Base-by-base conservation (phyloP, 371 early-diverging fungal genomes). In the Mucor racemosus region DNA sequence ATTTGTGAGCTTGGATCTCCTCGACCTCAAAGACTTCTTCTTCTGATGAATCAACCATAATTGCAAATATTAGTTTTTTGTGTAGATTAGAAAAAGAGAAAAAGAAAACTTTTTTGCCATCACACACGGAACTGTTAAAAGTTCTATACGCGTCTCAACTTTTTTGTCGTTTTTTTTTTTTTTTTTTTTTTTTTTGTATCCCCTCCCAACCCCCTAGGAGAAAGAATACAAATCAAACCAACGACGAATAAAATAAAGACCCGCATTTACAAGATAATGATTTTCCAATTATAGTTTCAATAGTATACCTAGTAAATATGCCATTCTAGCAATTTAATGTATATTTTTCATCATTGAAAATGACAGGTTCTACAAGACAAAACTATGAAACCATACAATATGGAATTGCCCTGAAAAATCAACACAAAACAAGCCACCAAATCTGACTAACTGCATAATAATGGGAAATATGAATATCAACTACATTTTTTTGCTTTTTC, bases 11-110 rank as follows among this genome's bases (percentile, higher is more conserved):
- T 31, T 73, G 9, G 36, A 80, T 74, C 14, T 55, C 64, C 42
- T 80, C 81, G 31, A 80, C 81, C 54, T 76, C 76, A 60, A 69
- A 80, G 44, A 70, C 81, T 21, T 74, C 73, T 33, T 76, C 63
- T 39, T 14, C 53, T 26, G n/a, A 5, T 14, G 50, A 19, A 21
- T n/a, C 26, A 26, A 3, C 26, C 26, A 26, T 26, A 26, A 26
- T 26, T 26, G 3, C 3, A 26, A 26, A 1, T 26, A 26, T 26
- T 26, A 26, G 26, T 26, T 26, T 26, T 26, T 26, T 26, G 3
- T 26, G 3, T 26, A 26, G 35, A 17, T 10, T 36, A 10, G 36
- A 41, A 40, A 40, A 53, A 41, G 33, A 33, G 53, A 33, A 60
- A 19, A 38, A 53, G 26, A 50, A 26, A 50, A 50, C 21, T 50